Percentiles rank a stretch among this genome's conserved stretches.
phyloP scores from a whole-genome alignment of 2,329 filamentous ascomycete genomes.

The Plenodomus biglobosus region DNA sequence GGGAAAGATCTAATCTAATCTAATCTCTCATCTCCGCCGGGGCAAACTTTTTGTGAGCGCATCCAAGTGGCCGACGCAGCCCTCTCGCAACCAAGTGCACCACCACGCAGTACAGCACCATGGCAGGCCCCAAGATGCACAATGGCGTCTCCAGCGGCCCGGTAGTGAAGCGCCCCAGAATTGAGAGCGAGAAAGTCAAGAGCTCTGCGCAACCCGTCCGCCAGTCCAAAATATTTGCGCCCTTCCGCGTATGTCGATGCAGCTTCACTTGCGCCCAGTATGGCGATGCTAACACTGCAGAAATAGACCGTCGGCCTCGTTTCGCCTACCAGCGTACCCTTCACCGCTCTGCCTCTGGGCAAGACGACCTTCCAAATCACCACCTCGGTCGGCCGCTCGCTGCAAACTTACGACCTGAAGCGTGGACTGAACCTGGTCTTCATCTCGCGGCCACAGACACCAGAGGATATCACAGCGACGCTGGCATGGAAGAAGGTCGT shows the following conservation, averaged over 20 bases:
- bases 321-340: constrained; percentile 85
- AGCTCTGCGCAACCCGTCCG: constrained; percentile 45
- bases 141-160: constrained; percentile 47
- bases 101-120: constrained; percentile 21
- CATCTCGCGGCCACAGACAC: constrained; percentile 87
- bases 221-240: constrained; percentile 82
- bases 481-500: constrained; percentile 83
- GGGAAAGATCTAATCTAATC: constrained; percentile 26
- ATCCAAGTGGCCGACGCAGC: not conserved
- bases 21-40: constrained; percentile 12
- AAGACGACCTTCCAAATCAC: constrained; percentile 98
- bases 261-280: not conserved
- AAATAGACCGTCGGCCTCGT: constrained; percentile 85
- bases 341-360: constrained; percentile 83
- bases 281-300: not conserved
- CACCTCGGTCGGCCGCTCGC: constrained; percentile 82
- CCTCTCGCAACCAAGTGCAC: too few relatives aligned
- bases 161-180: constrained; percentile 65
- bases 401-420: constrained; percentile 95
- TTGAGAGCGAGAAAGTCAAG: constrained; percentile 40
- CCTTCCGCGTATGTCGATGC: constrained; percentile 71
- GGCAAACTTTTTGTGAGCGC: constrained; percentile 15
- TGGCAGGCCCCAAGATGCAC: constrained; percentile 57
- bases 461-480: constrained; percentile 80
- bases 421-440: constrained; percentile 90